A percentile compares a stretch with the other conserved stretches of the same genome.
Conservation (phyloP, 2,329 filamentous ascomycete genomes). For the Domatiomyces catenatus region DNA sequence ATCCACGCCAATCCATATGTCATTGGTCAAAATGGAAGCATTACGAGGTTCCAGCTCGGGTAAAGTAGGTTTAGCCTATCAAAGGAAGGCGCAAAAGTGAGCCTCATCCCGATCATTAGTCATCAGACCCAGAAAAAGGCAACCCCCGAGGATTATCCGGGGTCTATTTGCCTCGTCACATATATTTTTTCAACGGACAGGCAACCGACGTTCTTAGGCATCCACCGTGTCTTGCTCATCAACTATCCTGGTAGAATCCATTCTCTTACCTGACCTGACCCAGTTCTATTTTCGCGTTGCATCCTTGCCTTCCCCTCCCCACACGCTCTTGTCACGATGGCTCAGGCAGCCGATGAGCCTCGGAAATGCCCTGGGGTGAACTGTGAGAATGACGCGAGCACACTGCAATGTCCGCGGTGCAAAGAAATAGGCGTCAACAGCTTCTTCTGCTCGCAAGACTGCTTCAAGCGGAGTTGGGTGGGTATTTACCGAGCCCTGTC, state of each 20-base stretch:
- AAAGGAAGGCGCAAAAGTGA: too few species aligned
- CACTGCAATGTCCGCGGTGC: conserved; percentile 87
- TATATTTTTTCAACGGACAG: neutral
- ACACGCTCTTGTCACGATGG: conserved; percentile 8
- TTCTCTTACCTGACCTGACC: neutral
- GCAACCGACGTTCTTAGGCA: neutral
- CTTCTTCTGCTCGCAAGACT: conserved; percentile 96
- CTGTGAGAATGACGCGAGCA: conserved; percentile 72
- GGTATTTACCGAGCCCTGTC: conserved; percentile 17
- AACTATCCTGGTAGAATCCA: neutral
- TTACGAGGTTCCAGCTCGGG: too few species aligned
- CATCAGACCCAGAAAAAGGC: neutral
- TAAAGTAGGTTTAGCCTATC: too few species aligned
- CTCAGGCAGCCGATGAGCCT: conserved; percentile 20
- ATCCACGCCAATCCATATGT: too few species aligned
- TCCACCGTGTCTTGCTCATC: neutral
- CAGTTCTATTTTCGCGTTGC: neutral
- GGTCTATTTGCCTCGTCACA: neutral
- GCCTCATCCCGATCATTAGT: too few species aligned
- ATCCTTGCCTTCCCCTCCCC: neutral
- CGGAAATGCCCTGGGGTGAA: conserved; percentile 59
- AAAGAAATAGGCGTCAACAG: conserved; percentile 80
- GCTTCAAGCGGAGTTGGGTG: conserved; percentile 99
- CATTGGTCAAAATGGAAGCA: too few species aligned
- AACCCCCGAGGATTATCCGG: neutral